Base-by-base conservation (phyloP, 2,329 filamentous ascomycete species). In the Colletotrichum godetiae region DNA sequence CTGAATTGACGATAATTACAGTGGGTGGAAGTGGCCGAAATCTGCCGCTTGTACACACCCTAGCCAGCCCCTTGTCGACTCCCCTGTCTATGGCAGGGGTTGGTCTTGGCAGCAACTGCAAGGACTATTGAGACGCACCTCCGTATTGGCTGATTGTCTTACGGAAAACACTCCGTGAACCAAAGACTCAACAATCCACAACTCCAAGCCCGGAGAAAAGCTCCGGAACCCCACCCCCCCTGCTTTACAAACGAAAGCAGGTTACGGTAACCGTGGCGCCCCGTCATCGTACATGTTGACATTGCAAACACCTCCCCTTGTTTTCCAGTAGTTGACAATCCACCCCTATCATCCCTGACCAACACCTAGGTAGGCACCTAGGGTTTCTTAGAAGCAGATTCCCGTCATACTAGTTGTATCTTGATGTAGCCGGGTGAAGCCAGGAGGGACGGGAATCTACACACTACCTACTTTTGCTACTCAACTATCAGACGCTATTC, bases 241-340 rank as follows among this genome's bases (percentile, higher is more conserved):
- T 46, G n/a, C 67, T 57, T 61, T 46, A 49, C 49, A 15, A 46
- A 73, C 35, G 70, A 73, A 73, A 73, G 56, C 70, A 70, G 70
- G 42, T 29, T 46, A 24, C 46, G 0, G 13, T 33, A 5, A 57
- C 46, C 29, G 56, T 33, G 24, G 27, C 10, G 12, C 19, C 19
- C 64, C 70, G 70, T 70, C 70, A 73, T 70, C 19, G 60, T 42
- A 65, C 67, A 73, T 56, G 27, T 10, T 52, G 55, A 31, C 60
- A 22, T 22, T 13, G 8, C 67, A 64, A 46, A 35, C 62, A 29
- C 13, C 2, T 29, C 10, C 12, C 11, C 24, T 46, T 24, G 29
- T 22, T 33, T 29, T 60, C 10, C 27, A 27, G 27, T 27, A 27
- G 27, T 27, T 4, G 27, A 27, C 57, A 35, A 35, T 6, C 31